A percentile compares a stretch with the other conserved stretches of the same genome.
phyloP scores from a whole-genome alignment of 202 grass and related monocot species.

The Bolboschoenoplectus hybrid region DNA sequence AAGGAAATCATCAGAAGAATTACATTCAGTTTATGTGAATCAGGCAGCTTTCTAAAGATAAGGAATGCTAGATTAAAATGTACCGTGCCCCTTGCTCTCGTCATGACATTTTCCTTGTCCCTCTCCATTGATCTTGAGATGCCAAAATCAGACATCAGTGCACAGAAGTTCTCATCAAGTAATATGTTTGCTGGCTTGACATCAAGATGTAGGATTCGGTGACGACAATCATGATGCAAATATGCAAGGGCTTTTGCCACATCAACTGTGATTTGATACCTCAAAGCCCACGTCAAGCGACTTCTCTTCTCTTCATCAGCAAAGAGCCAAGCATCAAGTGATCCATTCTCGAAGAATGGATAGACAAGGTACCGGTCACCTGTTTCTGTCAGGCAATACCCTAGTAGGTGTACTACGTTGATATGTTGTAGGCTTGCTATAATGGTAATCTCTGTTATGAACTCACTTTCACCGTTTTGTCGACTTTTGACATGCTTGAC shows the following conservation, averaged over 20 bases:
- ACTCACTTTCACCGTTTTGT: slow-evolving; percentile 43
- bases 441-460: slow-evolving; percentile 44
- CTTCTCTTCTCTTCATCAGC: slow-evolving; percentile 29
- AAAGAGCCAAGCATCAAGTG: slow-evolving; percentile 54
- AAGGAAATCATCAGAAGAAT: background rate
- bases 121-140: slow-evolving; percentile 52
- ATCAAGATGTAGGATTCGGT: slow-evolving; percentile 58
- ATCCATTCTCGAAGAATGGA: slow-evolving; percentile 29
- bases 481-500: slow-evolving; percentile 50
- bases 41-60: background rate
- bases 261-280: slow-evolving; percentile 3
- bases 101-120: slow-evolving; percentile 49
- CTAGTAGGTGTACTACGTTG: slow-evolving; percentile 51
- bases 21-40: background rate
- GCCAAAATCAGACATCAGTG: slow-evolving; percentile 57
- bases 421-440: slow-evolving; percentile 55
- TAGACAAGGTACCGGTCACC: slow-evolving; percentile 47
- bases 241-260: slow-evolving; percentile 63
- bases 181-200: slow-evolving; percentile 70
- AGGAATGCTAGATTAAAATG: background rate
- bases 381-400: slow-evolving; percentile 49
- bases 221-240: slow-evolving; percentile 56
- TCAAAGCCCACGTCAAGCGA: slow-evolving; percentile 43
- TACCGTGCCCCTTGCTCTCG: slow-evolving; percentile 43
- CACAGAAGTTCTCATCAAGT: slow-evolving; percentile 46